Evolutionary conservation across 208 protist genomes (phyloP).

Genomic region (Acanthamoeba triangularis): DNA sequence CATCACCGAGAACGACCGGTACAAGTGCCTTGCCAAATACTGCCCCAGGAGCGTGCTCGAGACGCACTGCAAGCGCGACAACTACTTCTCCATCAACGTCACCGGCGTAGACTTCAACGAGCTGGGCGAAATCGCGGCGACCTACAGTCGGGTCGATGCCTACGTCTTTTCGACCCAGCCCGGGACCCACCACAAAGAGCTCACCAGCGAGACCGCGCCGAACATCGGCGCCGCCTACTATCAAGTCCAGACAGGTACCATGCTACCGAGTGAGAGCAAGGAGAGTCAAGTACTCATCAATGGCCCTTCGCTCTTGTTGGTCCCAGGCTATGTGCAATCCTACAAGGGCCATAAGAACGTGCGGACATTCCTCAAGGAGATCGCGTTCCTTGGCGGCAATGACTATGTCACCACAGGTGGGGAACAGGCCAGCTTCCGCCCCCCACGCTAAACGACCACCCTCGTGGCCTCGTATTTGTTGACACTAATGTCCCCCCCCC

Average conservation of each 20-base stretch:
- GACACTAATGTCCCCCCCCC: not conserved
- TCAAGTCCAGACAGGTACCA: not conserved
- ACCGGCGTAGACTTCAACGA: not conserved
- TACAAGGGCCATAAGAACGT: slow-evolving; percentile 14
- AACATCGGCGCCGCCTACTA: not conserved
- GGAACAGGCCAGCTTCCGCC: no score
- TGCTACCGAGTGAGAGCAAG: no score
- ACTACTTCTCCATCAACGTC: not conserved
- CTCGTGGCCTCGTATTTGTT: no score
- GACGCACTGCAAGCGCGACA: not conserved
- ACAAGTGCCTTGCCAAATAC: not conserved
- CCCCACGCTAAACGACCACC: not conserved
- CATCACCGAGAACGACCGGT: not conserved
- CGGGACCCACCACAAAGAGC: not conserved
- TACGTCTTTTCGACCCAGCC: not conserved
- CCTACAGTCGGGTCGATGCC: slow-evolving; percentile 26
- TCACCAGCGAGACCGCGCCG: not conserved
- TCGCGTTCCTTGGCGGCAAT: slow-evolving; percentile 1
- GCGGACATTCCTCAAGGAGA: slow-evolving; percentile 32
- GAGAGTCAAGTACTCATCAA: no score
- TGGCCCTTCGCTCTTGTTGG: not conserved
- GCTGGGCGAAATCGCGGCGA: not conserved
- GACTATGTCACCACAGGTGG: slow-evolving; percentile 9
- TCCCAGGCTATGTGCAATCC: not conserved
- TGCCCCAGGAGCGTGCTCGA: not conserved